Evolutionary conservation across 2,329 filamentous ascomycete genomes (phyloP).

Genomic region (Botrytis fragariae): DNA sequence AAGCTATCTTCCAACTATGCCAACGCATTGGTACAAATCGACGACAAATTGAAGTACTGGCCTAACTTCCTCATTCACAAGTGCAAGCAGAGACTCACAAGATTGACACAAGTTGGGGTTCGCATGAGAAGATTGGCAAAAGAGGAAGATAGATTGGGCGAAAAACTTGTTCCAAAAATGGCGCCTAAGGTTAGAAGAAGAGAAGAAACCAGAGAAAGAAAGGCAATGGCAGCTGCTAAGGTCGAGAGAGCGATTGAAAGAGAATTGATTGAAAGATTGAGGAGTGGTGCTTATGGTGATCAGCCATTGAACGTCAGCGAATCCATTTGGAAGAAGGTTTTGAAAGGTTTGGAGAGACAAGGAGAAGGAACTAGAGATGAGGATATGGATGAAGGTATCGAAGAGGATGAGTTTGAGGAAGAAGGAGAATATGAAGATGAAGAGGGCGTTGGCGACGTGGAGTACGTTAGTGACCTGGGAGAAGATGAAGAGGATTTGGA

Average conservation of each 20-base stretch:
- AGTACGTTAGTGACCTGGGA: constrained; percentile 91
- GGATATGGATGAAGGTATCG: constrained; percentile 84
- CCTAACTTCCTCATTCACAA: constrained; percentile 92
- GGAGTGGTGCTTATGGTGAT: constrained; percentile 92
- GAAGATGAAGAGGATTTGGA: constrained; percentile 76
- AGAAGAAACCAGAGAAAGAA: constrained; percentile 72
- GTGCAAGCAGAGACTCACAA: constrained; percentile 92
- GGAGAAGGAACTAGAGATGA: constrained; percentile 80
- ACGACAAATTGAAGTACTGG: constrained; percentile 85
- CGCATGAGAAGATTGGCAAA: constrained; percentile 74
- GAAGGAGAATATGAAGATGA: constrained; percentile 63
- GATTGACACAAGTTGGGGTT: constrained; percentile 88
- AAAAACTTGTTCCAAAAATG: constrained; percentile 82
- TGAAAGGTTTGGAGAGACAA: constrained; percentile 82
- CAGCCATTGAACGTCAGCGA: constrained; percentile 94
- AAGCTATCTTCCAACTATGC: constrained; percentile 87
- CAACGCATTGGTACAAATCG: constrained; percentile 83
- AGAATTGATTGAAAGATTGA: constrained; percentile 85
- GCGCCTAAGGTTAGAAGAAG: constrained; percentile 84
- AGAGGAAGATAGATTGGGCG: constrained; percentile 85
- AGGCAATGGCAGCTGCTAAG: constrained; percentile 81
- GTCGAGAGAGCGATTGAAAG: constrained; percentile 94
- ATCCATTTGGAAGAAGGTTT: constrained; percentile 94
- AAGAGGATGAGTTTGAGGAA: constrained; percentile 69
- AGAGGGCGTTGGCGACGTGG: constrained; percentile 70